Evolutionary conservation across 2,329 filamentous ascomycete species (phyloP).

Genomic region (Alternaria rosae): DNA sequence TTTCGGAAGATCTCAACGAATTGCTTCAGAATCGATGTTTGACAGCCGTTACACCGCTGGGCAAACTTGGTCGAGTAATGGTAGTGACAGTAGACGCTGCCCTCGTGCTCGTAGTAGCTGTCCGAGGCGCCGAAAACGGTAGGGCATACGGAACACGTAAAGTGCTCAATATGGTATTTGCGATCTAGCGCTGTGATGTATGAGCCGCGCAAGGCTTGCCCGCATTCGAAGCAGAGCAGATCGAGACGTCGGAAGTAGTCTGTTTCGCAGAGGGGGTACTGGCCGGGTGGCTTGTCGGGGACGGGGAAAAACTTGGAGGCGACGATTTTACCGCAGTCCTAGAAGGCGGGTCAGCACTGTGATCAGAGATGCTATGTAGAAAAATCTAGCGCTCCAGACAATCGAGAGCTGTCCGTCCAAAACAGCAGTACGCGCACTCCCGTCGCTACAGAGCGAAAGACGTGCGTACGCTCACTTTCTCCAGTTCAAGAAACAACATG

Average conservation of each 20-base stretch:
- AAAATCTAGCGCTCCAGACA: not conserved
- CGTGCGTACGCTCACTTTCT: not conserved
- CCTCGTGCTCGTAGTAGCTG: constrained; percentile 98
- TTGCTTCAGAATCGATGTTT: constrained; percentile 96
- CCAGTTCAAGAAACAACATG: not conserved
- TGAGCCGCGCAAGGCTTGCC: constrained; percentile 89
- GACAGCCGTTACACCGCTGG: constrained; percentile 94
- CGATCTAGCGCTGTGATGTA: constrained; percentile 98
- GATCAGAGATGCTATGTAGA: not conserved
- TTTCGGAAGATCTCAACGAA: constrained; percentile 99
- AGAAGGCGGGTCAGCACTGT: constrained; percentile 9
- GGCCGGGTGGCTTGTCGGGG: constrained; percentile 84
- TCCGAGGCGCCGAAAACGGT: constrained; percentile 98
- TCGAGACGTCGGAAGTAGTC: constrained; percentile 96
- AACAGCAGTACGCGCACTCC: not conserved
- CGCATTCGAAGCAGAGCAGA: constrained; percentile 89
- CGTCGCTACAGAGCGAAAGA: not conserved
- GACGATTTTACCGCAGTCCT: constrained; percentile 97
- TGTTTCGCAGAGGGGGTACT: constrained; percentile 95
- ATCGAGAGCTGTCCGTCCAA: not conserved
- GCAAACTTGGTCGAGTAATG: constrained; percentile 98
- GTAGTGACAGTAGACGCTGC: constrained; percentile 96
- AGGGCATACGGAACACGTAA: constrained; percentile 95
- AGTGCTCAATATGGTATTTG: constrained; percentile 97
- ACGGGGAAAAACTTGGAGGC: constrained; percentile 99